Evolutionary conservation across 169 alveolate species (phyloP).

Genomic region (Amoebophrya sp.): DNA sequence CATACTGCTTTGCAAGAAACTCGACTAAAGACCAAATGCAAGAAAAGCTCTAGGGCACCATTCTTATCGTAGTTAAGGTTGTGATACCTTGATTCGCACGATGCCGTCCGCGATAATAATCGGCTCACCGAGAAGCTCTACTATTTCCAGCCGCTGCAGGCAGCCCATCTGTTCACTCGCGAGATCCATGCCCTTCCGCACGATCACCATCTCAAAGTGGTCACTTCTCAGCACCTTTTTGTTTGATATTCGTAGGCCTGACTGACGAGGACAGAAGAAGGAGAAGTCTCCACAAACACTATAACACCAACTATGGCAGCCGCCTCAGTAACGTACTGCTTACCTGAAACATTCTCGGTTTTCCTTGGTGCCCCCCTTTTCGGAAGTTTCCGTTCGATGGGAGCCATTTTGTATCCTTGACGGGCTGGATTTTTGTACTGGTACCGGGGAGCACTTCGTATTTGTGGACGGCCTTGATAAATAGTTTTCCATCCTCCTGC

Average conservation of each 20-base stretch:
- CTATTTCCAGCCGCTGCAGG: background rate
- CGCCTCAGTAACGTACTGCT: no score
- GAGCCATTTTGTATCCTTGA: background rate
- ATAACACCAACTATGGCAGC: no score
- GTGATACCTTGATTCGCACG: background rate
- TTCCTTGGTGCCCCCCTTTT: background rate
- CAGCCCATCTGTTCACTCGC: background rate
- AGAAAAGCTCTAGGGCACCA: no score
- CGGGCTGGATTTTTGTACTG: background rate
- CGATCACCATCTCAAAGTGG: background rate
- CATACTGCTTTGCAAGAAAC: no score
- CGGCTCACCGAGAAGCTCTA: background rate
- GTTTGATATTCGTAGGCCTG: background rate
- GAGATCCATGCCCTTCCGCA: background rate
- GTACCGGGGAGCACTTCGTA: background rate
- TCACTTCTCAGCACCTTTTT: background rate
- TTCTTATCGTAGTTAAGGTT: no score
- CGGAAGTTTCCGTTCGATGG: background rate
- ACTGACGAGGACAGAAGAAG: background rate
- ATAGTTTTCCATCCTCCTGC: background rate
- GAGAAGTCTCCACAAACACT: background rate
- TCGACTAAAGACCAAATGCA: no score
- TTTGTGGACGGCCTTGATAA: background rate
- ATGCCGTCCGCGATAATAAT: background rate
- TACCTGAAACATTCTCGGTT: background rate